Percentiles rank a stretch among this genome's conserved stretches.
Evolutionary conservation across 208 protist genomes (phyloP).

Genomic region (Kentomonas sorsogonicus): DNA sequence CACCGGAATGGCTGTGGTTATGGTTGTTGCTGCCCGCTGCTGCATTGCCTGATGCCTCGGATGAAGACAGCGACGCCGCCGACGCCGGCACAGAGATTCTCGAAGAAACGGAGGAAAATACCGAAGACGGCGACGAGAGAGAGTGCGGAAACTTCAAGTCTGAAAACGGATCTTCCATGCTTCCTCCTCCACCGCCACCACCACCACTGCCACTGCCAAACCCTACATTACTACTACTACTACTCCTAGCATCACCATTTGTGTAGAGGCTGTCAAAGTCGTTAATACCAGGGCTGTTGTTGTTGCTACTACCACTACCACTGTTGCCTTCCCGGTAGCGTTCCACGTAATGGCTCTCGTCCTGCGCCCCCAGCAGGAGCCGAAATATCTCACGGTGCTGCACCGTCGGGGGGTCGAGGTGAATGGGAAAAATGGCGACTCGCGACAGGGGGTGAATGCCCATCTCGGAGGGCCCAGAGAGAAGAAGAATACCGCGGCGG

Average conservation of each 20-base stretch:
- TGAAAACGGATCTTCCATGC: too few species aligned
- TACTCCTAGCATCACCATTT: not conserved
- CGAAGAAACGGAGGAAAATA: too few species aligned
- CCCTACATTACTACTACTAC: not conserved
- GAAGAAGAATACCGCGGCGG: not conserved
- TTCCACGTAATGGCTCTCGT: not conserved
- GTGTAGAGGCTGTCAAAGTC: too few species aligned
- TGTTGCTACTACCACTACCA: too few species aligned
- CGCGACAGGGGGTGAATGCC: slow-evolving; percentile 38
- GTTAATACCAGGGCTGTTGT: too few species aligned
- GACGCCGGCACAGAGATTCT: too few species aligned
- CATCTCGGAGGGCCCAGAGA: slow-evolving; percentile 14
- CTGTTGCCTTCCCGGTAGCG: not conserved
- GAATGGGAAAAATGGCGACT: slow-evolving; percentile 80
- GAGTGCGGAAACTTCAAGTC: too few species aligned
- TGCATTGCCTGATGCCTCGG: too few species aligned
- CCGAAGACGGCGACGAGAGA: too few species aligned
- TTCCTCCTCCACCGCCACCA: not conserved
- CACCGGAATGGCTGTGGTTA: too few species aligned
- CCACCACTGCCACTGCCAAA: not conserved
- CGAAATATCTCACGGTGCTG: slow-evolving; percentile 81
- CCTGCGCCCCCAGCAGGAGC: slow-evolving; percentile 57
- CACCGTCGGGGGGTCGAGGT: slow-evolving; percentile 81
- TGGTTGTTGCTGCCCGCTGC: too few species aligned
- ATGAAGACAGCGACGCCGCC: too few species aligned